A percentile compares a stretch with the other conserved stretches of the same genome.
These are phyloP conservation scores for Penicillium nordicum DNA, from an alignment of 2,329 filamentous ascomycete genomes.

Conservation along the genomic window DNA sequence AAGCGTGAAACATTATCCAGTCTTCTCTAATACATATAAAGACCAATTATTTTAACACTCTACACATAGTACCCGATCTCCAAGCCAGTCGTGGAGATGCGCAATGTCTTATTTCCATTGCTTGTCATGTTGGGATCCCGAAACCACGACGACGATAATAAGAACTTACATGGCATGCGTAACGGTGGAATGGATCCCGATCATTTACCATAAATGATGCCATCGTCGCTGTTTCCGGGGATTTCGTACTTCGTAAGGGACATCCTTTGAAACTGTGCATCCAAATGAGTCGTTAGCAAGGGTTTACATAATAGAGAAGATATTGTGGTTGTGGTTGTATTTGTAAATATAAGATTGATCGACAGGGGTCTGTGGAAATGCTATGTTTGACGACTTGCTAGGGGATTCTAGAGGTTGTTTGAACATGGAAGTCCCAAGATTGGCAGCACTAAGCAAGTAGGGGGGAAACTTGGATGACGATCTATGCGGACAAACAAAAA, in stretches of 20 bases:
- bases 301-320: too few species aligned
- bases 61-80: conserved; percentile 52
- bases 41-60: conserved; percentile 42
- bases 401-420: background rate
- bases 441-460: background rate
- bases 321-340: too few species aligned
- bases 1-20: background rate
- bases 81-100: conserved; percentile 47
- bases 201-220: conserved; percentile 47
- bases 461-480: background rate
- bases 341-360: too few species aligned
- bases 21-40: background rate
- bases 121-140: conserved; percentile 35
- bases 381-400: too few species aligned
- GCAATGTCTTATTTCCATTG: conserved; percentile 31
- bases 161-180: conserved; percentile 19
- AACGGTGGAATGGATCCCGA: conserved; percentile 49
- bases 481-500: background rate
- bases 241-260: conserved; percentile 48
- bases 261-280: conserved; percentile 50
- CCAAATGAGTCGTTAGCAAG: background rate
- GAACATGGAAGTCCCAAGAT: background rate
- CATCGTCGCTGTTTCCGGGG: conserved; percentile 62
- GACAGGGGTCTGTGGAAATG: too few species aligned
- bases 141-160: conserved; percentile 50